phyloP scores from a whole-genome alignment of 2,329 filamentous ascomycete species.

The Nigrograna mackinnonii region DNA sequence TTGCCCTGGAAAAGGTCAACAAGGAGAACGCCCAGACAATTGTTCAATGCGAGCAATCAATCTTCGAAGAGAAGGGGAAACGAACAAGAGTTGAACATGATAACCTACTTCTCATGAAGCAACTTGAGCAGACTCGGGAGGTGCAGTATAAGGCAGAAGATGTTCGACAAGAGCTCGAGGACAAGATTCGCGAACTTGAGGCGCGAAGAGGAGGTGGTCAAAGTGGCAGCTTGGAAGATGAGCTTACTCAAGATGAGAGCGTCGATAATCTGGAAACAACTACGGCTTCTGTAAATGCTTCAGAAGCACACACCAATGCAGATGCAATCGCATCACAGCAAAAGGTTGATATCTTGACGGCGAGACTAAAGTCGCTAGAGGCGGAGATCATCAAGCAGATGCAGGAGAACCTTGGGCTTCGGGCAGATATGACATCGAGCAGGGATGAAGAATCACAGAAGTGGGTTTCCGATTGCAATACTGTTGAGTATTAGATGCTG shows the following conservation, averaged over 20 bases:
- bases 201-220: conserved; percentile 29
- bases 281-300: conserved; percentile 13
- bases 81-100: conserved; percentile 53
- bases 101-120: conserved; percentile 49
- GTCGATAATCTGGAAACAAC: conserved; percentile 25
- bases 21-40: conserved; percentile 55
- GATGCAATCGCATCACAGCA: conserved; percentile 43
- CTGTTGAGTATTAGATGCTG: too few relatives aligned
- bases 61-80: conserved; percentile 54
- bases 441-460: conserved; percentile 40
- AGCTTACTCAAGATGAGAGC: conserved; percentile 39
- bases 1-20: conserved; percentile 53
- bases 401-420: conserved; percentile 43
- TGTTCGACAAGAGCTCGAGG: conserved; percentile 50
- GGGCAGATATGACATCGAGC: conserved; percentile 39
- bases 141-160: conserved; percentile 53
- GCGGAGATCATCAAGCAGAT: conserved; percentile 45
- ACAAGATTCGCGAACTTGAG: conserved; percentile 47
- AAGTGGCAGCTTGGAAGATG: conserved; percentile 43
- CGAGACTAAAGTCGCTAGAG: conserved; percentile 41
- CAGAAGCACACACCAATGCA: conserved; percentile 29
- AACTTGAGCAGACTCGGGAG: conserved; percentile 51
- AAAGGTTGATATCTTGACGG: conserved; percentile 42
- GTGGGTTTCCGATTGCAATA: too few relatives aligned
- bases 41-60: conserved; percentile 54